Percentiles rank a stretch among this genome's conserved stretches.
These are phyloP conservation scores for Petunia secreta DNA, from an alignment of 257 asterid genomes.

Conservation along the genomic window DNA sequence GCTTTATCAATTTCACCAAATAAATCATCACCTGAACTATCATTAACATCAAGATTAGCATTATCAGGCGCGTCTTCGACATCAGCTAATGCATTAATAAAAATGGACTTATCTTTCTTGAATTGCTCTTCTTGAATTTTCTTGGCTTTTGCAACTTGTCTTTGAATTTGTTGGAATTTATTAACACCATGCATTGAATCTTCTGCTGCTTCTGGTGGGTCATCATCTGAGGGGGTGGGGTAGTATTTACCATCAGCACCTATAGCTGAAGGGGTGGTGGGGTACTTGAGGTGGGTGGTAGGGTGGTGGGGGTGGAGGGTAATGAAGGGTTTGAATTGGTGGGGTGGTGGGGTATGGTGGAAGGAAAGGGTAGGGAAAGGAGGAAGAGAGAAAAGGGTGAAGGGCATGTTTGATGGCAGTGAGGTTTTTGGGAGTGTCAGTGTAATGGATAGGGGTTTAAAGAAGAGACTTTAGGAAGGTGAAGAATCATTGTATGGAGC, in stretches of 20 bases:
- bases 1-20: constrained; percentile 96
- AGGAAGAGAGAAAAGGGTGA: constrained; percentile 16
- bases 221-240: constrained; percentile 83
- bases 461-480: background rate
- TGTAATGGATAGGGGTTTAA: constrained; percentile 17
- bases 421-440: constrained; percentile 21
- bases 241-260: constrained; percentile 82
- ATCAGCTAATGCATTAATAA: constrained; percentile 76
- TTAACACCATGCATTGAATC: constrained; percentile 96
- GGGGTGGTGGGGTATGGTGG: constrained; percentile 49
- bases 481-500: too few species aligned
- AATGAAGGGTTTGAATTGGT: constrained; percentile 27
- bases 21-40: constrained; percentile 74
- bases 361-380: constrained; percentile 34
- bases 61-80: constrained; percentile 55
- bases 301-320: constrained; percentile 36
- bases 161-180: constrained; percentile 87
- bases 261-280: constrained; percentile 59
- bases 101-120: constrained; percentile 65
- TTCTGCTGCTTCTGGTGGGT: constrained; percentile 95
- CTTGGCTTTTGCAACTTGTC: constrained; percentile 76
- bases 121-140: constrained; percentile 66
- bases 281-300: constrained; percentile 40
- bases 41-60: constrained; percentile 26
- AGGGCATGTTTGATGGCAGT: constrained; percentile 26